These are phyloP conservation scores for Parastagonospora nodorum DNA, from an alignment of 2,329 filamentous ascomycete genomes.

Conservation along the genomic window DNA sequence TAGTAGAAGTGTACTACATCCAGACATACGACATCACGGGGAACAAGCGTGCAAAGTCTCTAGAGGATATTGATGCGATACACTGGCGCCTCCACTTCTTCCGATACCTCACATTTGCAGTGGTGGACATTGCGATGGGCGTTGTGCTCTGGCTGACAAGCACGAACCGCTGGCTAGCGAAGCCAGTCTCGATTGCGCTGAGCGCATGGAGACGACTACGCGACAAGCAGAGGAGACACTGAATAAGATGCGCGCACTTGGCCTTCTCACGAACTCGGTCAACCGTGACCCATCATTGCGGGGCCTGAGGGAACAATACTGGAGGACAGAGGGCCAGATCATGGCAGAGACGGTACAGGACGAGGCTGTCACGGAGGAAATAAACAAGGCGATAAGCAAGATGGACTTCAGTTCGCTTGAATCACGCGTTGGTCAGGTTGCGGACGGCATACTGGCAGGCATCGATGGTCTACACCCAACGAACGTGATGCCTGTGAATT, in stretches of 20 bases:
- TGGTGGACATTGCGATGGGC: conserved; percentile 68
- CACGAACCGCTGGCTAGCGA: conserved; percentile 78
- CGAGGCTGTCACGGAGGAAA: conserved; percentile 71
- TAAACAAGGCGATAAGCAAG: conserved; percentile 69
- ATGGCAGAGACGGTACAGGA: conserved; percentile 81
- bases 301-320: conserved; percentile 71
- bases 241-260: conserved; percentile 72
- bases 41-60: conserved; percentile 66
- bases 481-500: conserved; percentile 8
- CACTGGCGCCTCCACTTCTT: conserved; percentile 71
- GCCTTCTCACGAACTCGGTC: conserved; percentile 79
- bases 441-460: conserved; percentile 41
- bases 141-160: conserved; percentile 73
- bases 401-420: conserved; percentile 67
- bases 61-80: conserved; percentile 69
- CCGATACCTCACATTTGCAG: conserved; percentile 67
- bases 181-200: conserved; percentile 64
- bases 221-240: conserved; percentile 63
- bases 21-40: conserved; percentile 67
- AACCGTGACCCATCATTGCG: conserved; percentile 75
- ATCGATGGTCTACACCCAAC: conserved; percentile 31
- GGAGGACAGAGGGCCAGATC: conserved; percentile 74
- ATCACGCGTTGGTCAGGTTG: conserved; percentile 63
- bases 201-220: conserved; percentile 67
- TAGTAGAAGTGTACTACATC: conserved; percentile 69